Base-by-base conservation (phyloP, 805 yeast species). In the Spathaspora passalidarum region DNA sequence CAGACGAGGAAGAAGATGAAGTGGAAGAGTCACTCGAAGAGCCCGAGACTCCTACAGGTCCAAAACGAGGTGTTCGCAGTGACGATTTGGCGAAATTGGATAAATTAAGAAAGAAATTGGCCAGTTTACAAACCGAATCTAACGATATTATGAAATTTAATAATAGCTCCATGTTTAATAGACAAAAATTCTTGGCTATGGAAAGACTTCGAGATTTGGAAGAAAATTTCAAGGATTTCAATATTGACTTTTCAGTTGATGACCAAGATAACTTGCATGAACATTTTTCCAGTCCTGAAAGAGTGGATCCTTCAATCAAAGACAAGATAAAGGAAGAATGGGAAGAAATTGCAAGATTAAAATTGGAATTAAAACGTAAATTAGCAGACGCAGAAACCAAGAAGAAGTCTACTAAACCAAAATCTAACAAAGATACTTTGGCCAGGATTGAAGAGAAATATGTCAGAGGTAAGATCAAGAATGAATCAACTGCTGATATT, bases 121-220 rank as follows among this genome's bases (percentile, higher is more conserved):
- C 83, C 9, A 73, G 75, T 11, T 66, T 87, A 38, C 94, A 87
- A 61, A 74, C 75, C 40, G 91, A 87, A 58, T 82, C 91, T 1
- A 87, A 87, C 60, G 89, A 82, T 51, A 82, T 86, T 34, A 76
- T 87, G 61, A 86, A 86, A 57, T 79, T 73, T 53, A 85, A 85
- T 62, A 76, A 79, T 44, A 76, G 77, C 49, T 82, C 85, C 41
- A 58, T 78, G 55, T 74, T 83, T 62, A 71, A 75, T 38, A 78
- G 78, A 49, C 84, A 83, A 56, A 86, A 82, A 56, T 58, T 72
- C 42, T 72, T 80, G 60, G 92, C 92, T 0, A 69, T 88, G 73
- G 85, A 83, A 47, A 73, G 96, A 53, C 72, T 91, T 46, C 69
- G 78, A 29, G 86, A 84, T 50, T 73, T 91, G 44, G 94, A 88